Conservation (phyloP, 2,329 filamentous ascomycete species). For the Fusarium zealandicum region DNA sequence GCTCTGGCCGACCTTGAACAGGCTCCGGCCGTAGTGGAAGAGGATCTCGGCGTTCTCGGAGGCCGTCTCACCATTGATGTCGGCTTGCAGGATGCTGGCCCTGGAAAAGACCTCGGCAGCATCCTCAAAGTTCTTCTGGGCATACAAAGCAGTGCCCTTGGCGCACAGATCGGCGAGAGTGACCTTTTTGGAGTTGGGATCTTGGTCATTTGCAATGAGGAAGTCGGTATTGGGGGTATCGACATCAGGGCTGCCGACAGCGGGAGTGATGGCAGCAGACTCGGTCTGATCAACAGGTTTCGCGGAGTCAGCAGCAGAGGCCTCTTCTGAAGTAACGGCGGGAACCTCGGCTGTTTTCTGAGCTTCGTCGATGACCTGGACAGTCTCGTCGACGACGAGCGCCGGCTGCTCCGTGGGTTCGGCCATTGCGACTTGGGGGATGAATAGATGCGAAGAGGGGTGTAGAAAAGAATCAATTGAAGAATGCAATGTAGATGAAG, state of each 20-base stretch:
- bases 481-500: background rate
- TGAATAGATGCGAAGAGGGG: background rate
- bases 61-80: constrained; percentile 90
- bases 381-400: constrained; percentile 30
- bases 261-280: constrained; percentile 30
- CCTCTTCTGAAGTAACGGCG: background rate
- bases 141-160: constrained; percentile 84
- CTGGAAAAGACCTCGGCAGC: constrained; percentile 88
- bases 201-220: constrained; percentile 49
- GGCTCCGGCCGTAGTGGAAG: constrained; percentile 90
- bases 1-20: constrained; percentile 92
- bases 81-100: constrained; percentile 87
- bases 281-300: constrained; percentile 29
- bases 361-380: constrained; percentile 20
- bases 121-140: constrained; percentile 84
- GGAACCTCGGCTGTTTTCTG: constrained; percentile 5
- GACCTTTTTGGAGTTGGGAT: constrained; percentile 62
- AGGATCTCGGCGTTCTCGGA: constrained; percentile 92
- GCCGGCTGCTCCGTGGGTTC: constrained; percentile 42
- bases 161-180: constrained; percentile 80
- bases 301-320: constrained; percentile 15
- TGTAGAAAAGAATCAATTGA: background rate
- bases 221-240: constrained; percentile 37
- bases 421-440: constrained; percentile 38
- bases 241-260: constrained; percentile 18